Conservation (phyloP, 2,329 filamentous ascomycete species). For the Talaromyces amestolkiae region DNA sequence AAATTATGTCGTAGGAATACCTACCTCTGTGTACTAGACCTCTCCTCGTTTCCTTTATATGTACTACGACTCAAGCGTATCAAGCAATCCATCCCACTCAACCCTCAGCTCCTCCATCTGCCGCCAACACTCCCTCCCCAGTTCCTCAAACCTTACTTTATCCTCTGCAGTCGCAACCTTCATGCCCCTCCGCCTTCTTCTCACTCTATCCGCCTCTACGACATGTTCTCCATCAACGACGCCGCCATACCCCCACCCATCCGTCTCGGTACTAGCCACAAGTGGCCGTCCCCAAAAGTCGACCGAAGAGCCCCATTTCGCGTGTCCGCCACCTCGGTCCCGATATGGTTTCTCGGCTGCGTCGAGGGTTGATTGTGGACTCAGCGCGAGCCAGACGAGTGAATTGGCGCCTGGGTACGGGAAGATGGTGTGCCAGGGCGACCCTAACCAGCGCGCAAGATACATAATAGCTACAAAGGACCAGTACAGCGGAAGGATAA, state of each 20-base stretch:
- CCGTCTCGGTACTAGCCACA: conserved; percentile 76
- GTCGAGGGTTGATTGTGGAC: conserved; percentile 51
- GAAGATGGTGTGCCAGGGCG: conserved; percentile 80
- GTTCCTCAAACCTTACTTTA: conserved; percentile 39
- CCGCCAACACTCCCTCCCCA: conserved; percentile 42
- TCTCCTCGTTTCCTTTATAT: neutral
- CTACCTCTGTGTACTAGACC: neutral
- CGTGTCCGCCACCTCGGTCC: conserved; percentile 56
- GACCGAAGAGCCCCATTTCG: conserved; percentile 82
- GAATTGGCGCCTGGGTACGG: conserved; percentile 74
- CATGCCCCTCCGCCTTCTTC: conserved; percentile 58
- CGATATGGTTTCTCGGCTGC: conserved; percentile 45
- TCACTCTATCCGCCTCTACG: conserved; percentile 50
- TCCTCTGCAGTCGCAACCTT: conserved; percentile 54
- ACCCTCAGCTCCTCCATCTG: conserved; percentile 44
- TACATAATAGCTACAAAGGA: conserved; percentile 67
- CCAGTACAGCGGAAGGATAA: conserved; percentile 67
- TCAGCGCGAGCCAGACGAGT: conserved; percentile 74
- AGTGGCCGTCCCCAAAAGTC: conserved; percentile 57
- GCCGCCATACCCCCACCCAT: conserved; percentile 73
- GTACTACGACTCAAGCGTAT: conserved; percentile 29
- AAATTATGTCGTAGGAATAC: neutral
- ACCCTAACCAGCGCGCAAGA: conserved; percentile 73
- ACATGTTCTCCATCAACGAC: conserved; percentile 51
- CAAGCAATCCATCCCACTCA: conserved; percentile 40